Evolutionary conservation across 371 early-diverging fungal species (phyloP).

Genomic region (Syncephalastrum racemosum): DNA sequence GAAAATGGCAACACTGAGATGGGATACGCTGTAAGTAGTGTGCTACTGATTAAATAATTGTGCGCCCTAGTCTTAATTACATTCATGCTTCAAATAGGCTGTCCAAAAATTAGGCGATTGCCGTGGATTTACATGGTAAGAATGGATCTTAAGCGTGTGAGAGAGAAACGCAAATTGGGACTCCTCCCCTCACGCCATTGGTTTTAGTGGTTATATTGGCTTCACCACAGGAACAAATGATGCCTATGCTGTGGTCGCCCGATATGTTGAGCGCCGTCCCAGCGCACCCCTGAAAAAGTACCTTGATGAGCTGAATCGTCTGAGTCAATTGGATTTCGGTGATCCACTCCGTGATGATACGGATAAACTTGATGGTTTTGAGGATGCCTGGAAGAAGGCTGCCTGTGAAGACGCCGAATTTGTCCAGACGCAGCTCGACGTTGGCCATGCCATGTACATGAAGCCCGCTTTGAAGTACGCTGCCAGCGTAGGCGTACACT

Average conservation of each 20-base stretch:
- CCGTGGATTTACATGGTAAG: conserved; percentile 48
- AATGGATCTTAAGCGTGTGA: background rate
- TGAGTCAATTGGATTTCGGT: conserved; percentile 35
- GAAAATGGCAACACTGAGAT: conserved; percentile 46
- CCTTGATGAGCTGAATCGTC: conserved; percentile 30
- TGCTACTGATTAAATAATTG: background rate
- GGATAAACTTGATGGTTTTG: conserved; percentile 22
- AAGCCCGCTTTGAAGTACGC: conserved; percentile 47
- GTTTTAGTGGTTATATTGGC: conserved; percentile 54
- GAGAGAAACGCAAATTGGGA: background rate
- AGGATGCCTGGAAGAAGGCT: conserved; percentile 32
- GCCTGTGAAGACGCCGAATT: conserved; percentile 38
- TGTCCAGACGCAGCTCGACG: conserved; percentile 42
- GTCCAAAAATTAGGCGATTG: conserved; percentile 43
- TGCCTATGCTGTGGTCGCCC: conserved; percentile 50
- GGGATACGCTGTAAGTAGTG: conserved; percentile 42
- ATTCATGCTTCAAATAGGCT: conserved; percentile 17
- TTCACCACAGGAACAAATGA: conserved; percentile 64
- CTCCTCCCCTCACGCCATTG: background rate
- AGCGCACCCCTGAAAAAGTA: conserved; percentile 29
- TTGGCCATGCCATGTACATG: conserved; percentile 44
- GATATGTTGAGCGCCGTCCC: conserved; percentile 36
- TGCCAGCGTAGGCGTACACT: conserved; percentile 32
- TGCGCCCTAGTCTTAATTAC: background rate
- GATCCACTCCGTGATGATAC: conserved; percentile 33